Evolutionary conservation across 2,329 filamentous ascomycete genomes (phyloP).

Genomic region (Dothiorella sarmentorum): DNA sequence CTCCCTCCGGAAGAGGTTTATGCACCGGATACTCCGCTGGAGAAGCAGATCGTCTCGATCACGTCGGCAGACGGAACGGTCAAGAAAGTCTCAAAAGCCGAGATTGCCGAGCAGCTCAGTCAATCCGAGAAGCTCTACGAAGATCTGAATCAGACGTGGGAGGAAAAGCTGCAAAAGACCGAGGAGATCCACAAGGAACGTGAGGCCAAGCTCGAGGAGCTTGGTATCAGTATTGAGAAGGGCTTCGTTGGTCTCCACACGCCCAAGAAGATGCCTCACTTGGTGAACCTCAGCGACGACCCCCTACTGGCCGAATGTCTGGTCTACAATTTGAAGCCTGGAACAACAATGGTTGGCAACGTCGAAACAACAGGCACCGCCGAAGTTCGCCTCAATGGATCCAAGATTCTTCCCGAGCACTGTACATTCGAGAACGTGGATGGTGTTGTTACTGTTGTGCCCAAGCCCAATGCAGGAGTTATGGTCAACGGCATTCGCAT

Average conservation of each 20-base stretch:
- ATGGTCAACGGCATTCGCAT: slow-evolving; percentile 97
- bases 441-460: slow-evolving; percentile 86
- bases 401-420: slow-evolving; percentile 86
- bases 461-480: slow-evolving; percentile 85
- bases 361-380: slow-evolving; percentile 79
- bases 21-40: slow-evolving; percentile 83
- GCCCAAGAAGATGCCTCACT: slow-evolving; percentile 98
- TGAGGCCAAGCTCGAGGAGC: slow-evolving; percentile 88
- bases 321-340: slow-evolving; percentile 96
- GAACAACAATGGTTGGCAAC: slow-evolving; percentile 89
- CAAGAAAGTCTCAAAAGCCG: slow-evolving; percentile 96
- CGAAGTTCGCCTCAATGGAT: slow-evolving; percentile 91
- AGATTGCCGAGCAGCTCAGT: slow-evolving; percentile 93
- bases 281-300: slow-evolving; percentile 83
- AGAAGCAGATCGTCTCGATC: slow-evolving; percentile 95
- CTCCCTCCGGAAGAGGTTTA: slow-evolving; percentile 76
- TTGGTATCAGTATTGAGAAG: slow-evolving; percentile 98
- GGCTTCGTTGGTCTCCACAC: slow-evolving; percentile 93
- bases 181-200: slow-evolving; percentile 97
- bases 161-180: slow-evolving; percentile 90
- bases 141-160: slow-evolving; percentile 98
- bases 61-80: slow-evolving; percentile 77
- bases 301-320: slow-evolving; percentile 92
- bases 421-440: slow-evolving; percentile 93
- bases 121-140: slow-evolving; percentile 95